Evolutionary conservation across 192 early-diverging fungal species (phyloP).

Genomic region (Podila clonocystis): DNA sequence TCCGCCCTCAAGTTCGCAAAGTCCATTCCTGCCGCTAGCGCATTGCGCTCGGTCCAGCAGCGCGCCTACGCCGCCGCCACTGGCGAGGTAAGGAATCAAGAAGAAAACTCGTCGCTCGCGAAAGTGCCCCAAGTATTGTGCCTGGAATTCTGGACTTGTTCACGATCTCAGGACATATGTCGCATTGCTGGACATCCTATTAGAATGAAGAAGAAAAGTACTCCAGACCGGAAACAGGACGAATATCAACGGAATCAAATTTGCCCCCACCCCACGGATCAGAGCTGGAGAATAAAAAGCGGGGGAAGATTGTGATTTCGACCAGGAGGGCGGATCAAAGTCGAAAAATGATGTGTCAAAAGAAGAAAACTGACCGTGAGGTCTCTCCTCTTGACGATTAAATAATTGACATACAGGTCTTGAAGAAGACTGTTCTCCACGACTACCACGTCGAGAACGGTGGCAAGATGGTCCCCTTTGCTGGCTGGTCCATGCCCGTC

Average conservation of each 20-base stretch:
- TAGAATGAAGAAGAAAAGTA: too few species aligned
- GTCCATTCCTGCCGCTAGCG: slow-evolving; percentile 14
- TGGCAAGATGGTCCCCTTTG: slow-evolving; percentile 98
- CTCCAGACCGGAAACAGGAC: too few species aligned
- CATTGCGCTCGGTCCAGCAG: slow-evolving; percentile 35
- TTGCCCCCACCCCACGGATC: too few species aligned
- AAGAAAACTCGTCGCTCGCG: background rate
- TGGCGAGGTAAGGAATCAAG: slow-evolving; percentile 29
- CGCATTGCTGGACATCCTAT: too few species aligned
- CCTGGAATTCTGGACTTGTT: background rate
- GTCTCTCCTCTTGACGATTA: too few species aligned
- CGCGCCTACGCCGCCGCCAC: slow-evolving; percentile 45
- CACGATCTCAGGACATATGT: background rate
- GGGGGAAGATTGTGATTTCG: too few species aligned
- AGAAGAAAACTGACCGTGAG: too few species aligned
- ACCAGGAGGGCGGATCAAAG: too few species aligned
- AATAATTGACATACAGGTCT: slow-evolving; percentile 3
- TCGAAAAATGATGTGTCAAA: too few species aligned
- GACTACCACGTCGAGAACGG: slow-evolving; percentile 93
- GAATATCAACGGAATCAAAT: too few species aligned
- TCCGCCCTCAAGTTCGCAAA: slow-evolving; percentile 34
- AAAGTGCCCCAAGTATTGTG: background rate
- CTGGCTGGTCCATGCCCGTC: slow-evolving; percentile 98
- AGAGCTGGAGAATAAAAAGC: too few species aligned
- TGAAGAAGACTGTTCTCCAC: slow-evolving; percentile 86